These are phyloP conservation scores for Diophrys appendiculata DNA, from an alignment of 73 alveolate species.

Conservation along the genomic window DNA sequence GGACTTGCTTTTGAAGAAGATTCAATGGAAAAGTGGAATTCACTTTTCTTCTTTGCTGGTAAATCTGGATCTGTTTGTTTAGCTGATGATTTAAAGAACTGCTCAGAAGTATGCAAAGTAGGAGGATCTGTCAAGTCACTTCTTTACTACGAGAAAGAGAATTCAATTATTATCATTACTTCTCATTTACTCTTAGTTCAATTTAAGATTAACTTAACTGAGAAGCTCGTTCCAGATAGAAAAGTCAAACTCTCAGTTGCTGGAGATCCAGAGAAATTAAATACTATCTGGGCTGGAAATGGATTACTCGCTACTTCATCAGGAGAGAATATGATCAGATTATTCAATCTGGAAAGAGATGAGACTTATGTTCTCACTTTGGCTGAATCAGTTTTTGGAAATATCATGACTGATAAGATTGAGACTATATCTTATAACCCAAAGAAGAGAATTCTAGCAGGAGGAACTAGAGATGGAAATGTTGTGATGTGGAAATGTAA, in stretches of 20 bases:
- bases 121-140: constrained; percentile 96
- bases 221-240: constrained; percentile 91
- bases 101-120: constrained; percentile 96
- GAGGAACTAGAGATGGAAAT: constrained; percentile 95
- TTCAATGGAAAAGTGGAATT: constrained; percentile 61
- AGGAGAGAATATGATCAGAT: constrained; percentile 95
- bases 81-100: constrained; percentile 95
- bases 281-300: constrained; percentile 95
- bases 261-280: constrained; percentile 92
- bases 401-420: constrained; percentile 81
- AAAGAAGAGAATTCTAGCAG: constrained; percentile 87
- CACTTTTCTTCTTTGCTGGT: constrained; percentile 94
- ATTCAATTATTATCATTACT: constrained; percentile 92
- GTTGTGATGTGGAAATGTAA: constrained; percentile 96
- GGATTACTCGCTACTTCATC: constrained; percentile 94
- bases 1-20: constrained; percentile 56
- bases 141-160: constrained; percentile 94
- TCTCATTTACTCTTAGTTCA: constrained; percentile 90
- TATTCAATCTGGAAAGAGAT: constrained; percentile 93
- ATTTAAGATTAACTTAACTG: constrained; percentile 87
- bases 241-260: constrained; percentile 95
- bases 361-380: constrained; percentile 92
- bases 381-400: constrained; percentile 89
- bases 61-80: constrained; percentile 92
- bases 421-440: constrained; percentile 78